Evolutionary conservation across 768 basidiomycete genomes (phyloP), one percentile per base, ranked within the genome.

Genomic region (Naganishia vaughanmartiniae): DNA sequence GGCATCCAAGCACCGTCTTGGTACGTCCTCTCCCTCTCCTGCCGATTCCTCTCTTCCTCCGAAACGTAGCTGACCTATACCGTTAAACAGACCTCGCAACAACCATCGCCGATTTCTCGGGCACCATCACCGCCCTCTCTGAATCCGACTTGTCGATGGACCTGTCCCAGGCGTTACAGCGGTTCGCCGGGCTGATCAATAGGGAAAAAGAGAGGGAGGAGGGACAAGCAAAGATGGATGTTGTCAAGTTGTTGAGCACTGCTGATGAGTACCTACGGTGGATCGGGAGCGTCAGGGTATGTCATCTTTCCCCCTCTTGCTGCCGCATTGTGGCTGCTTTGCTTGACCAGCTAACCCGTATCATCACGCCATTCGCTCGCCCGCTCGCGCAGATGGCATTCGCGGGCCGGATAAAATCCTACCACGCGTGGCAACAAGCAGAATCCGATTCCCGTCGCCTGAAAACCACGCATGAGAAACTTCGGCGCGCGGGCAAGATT

Each of bases 221-320:
- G 65, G 83, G 84, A 14, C 92, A 94, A 77, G 86, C 90, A 0
- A 88, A 89, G 73, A 88, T 90, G 72, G 95, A 99, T 78, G 85
- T 93, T 75, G 83, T 87, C 34, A 89, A 90, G 0, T 79, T 98
- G 33, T 84, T 93, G 85, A 88, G 87, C 65, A 90, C 91, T 57
- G 91, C 87, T 56, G 95, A 98, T 76, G 93, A 96, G 81, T 98
- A 98, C 78, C 87, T 92, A n/a, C 85, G 95, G 65, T 84, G 97
- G 65, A 90, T 95, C 72, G 88, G 86, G 74, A 91, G 90, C 69
- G 92, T 94, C 65, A 85, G 91, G 72, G 91, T 91, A 79, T 66
- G 90, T 83, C 19, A 30, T 60, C 45, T 28, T 45, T 53, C 19
- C 14, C 10, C 11, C n/a, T 12, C 45, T 36, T 36, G 34, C 34